Percentiles rank a stretch among this genome's conserved stretches.
Evolutionary conservation across 305 asterid genomes (phyloP).

Genomic region (Fraxinus angustifolia): DNA sequence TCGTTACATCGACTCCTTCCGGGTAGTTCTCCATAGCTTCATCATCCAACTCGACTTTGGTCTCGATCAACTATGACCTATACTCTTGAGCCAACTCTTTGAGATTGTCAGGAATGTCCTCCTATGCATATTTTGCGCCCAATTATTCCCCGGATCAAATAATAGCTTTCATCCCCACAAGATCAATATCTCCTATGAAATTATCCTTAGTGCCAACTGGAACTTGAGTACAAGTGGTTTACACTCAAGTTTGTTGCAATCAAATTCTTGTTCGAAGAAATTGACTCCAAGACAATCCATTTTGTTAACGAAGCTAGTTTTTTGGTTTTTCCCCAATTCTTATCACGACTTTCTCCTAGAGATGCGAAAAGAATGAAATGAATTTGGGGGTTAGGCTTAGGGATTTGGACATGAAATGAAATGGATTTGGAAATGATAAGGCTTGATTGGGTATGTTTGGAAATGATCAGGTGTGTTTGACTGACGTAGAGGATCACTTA

Average conservation of each 20-base stretch:
- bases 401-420: too few species aligned
- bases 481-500: too few species aligned
- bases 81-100: conserved; percentile 66
- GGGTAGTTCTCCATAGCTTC: conserved; percentile 75
- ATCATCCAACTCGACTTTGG: conserved; percentile 70
- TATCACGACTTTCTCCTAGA: too few species aligned
- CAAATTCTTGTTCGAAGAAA: conserved; percentile 83
- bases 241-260: conserved; percentile 82
- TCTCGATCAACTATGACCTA: conserved; percentile 66
- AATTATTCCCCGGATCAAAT: conserved; percentile 92
- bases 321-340: too few species aligned
- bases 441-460: too few species aligned
- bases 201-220: conserved; percentile 84
- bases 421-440: too few species aligned
- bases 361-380: too few species aligned
- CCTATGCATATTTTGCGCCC: conserved; percentile 75
- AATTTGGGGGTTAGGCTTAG: too few species aligned
- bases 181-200: conserved; percentile 73
- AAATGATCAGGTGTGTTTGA: too few species aligned
- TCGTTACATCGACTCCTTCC: conserved; percentile 56
- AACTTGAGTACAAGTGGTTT: conserved; percentile 64
- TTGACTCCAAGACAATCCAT: conserved; percentile 98
- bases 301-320: conserved; percentile 59
- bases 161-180: conserved; percentile 74
- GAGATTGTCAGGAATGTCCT: conserved; percentile 73